Conservation (phyloP, 306 rosid genomes). For the Glycyrrhiza uralensis region DNA sequence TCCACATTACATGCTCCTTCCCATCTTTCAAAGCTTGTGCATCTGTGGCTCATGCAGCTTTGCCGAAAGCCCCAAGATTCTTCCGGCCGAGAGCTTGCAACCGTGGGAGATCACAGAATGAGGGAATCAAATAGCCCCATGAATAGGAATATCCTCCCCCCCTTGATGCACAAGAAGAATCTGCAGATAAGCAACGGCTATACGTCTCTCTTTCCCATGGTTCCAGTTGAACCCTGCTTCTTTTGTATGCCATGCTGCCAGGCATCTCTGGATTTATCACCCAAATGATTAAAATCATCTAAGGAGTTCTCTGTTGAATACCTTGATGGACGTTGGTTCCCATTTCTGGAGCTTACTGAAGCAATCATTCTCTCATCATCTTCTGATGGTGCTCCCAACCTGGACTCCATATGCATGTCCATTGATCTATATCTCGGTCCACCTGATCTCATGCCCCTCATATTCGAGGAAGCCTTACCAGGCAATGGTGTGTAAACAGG, state of each 20-base stretch:
- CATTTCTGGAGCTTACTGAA: slow-evolving; percentile 50
- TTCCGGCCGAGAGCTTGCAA: slow-evolving; percentile 8
- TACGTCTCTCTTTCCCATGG: slow-evolving; percentile 64
- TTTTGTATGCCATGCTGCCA: slow-evolving; percentile 79
- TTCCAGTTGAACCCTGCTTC: slow-evolving; percentile 69
- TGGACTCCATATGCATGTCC: slow-evolving; percentile 73
- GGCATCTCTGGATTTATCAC: slow-evolving; percentile 69
- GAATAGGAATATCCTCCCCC: slow-evolving; percentile 20
- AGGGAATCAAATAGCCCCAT: slow-evolving; percentile 23
- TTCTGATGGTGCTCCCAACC: slow-evolving; percentile 73
- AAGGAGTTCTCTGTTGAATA: slow-evolving; percentile 58
- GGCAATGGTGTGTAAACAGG: slow-evolving; percentile 55
- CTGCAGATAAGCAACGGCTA: slow-evolving; percentile 36
- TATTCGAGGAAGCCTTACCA: slow-evolving; percentile 57
- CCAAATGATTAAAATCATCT: slow-evolving; percentile 56
- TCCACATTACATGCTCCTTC: neutral
- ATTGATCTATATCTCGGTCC: slow-evolving; percentile 74
- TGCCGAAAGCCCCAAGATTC: slow-evolving; percentile 20
- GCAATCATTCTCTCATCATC: slow-evolving; percentile 71
- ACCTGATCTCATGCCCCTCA: slow-evolving; percentile 68
- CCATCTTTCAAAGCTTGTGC: slow-evolving; percentile 26
- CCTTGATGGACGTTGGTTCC: slow-evolving; percentile 57
- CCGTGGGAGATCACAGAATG: slow-evolving; percentile 26
- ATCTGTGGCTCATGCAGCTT: slow-evolving; percentile 22
- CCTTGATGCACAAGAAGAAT: slow-evolving; percentile 27